These are phyloP conservation scores for Tylopilus subfusipes DNA, from an alignment of 768 basidiomycete genomes.

Conservation along the genomic window DNA sequence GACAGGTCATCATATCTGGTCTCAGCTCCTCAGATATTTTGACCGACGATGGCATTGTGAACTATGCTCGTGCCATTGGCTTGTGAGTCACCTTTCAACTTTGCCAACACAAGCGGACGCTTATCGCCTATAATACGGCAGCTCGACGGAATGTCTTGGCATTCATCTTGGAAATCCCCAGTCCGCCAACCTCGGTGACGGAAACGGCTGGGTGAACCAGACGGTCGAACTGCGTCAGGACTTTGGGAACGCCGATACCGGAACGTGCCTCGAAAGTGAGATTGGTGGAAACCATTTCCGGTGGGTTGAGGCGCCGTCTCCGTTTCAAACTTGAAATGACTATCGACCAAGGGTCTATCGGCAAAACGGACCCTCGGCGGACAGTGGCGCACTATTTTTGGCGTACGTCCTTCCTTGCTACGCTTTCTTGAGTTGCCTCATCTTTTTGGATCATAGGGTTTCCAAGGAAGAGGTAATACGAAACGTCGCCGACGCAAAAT, in stretches of 20 bases:
- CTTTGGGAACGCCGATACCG: slow-evolving; percentile 32
- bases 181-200: slow-evolving; percentile 46
- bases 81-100: slow-evolving; percentile 41
- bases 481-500: not conserved
- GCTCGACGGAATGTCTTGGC: slow-evolving; percentile 38
- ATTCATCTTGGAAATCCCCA: slow-evolving; percentile 35
- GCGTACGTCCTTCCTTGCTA: slow-evolving; percentile 29
- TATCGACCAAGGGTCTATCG: slow-evolving; percentile 39
- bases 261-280: slow-evolving; percentile 43
- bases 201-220: slow-evolving; percentile 43
- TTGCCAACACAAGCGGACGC: not conserved
- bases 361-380: slow-evolving; percentile 53
- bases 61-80: slow-evolving; percentile 59
- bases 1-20: slow-evolving; percentile 60
- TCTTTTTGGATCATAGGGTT: slow-evolving; percentile 30
- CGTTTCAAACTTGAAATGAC: not conserved
- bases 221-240: slow-evolving; percentile 43
- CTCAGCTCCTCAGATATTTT: slow-evolving; percentile 55
- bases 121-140: slow-evolving; percentile 20
- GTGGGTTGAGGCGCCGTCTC: slow-evolving; percentile 15
- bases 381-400: slow-evolving; percentile 51
- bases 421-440: not conserved
- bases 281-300: slow-evolving; percentile 48
- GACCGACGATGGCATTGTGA: slow-evolving; percentile 51
- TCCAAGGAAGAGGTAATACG: slow-evolving; percentile 42